Evolutionary conservation across 2,329 filamentous ascomycete genomes (phyloP).

Genomic region (Aureobasidium subglaciale): DNA sequence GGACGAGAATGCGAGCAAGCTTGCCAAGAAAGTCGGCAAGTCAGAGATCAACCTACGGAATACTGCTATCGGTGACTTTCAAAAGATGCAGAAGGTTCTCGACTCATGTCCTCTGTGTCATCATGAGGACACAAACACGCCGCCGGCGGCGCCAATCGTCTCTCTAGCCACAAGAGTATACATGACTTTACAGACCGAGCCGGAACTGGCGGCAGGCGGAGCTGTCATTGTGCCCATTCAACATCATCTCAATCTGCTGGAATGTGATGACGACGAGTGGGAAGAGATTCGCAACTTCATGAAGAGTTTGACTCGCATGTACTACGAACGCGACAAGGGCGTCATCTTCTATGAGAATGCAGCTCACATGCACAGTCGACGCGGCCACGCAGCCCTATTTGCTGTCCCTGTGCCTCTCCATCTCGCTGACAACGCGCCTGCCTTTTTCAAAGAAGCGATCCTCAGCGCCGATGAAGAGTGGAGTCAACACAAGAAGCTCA

Average conservation of each 20-base stretch:
- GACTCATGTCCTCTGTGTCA: constrained; percentile 87
- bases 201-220: constrained; percentile 75
- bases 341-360: constrained; percentile 98
- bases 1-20: constrained; percentile 89
- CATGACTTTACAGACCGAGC: constrained; percentile 81
- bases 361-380: constrained; percentile 62
- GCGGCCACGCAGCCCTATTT: constrained; percentile 76
- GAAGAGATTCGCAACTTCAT: constrained; percentile 98
- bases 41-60: constrained; percentile 84
- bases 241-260: constrained; percentile 83
- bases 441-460: constrained; percentile 94
- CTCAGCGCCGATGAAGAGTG: constrained; percentile 84
- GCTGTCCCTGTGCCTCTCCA: constrained; percentile 84
- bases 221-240: constrained; percentile 84
- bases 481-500: constrained; percentile 90
- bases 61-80: constrained; percentile 77
- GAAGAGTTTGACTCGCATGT: constrained; percentile 91
- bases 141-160: constrained; percentile 76
- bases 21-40: constrained; percentile 80
- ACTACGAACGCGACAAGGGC: constrained; percentile 84
- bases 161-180: constrained; percentile 81
- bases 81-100: constrained; percentile 78
- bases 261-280: constrained; percentile 99
- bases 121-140: constrained; percentile 73
- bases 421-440: constrained; percentile 83